Evolutionary conservation across 2,329 filamentous ascomycete species (phyloP).

Genomic region (Dactylellina drechsleri): DNA sequence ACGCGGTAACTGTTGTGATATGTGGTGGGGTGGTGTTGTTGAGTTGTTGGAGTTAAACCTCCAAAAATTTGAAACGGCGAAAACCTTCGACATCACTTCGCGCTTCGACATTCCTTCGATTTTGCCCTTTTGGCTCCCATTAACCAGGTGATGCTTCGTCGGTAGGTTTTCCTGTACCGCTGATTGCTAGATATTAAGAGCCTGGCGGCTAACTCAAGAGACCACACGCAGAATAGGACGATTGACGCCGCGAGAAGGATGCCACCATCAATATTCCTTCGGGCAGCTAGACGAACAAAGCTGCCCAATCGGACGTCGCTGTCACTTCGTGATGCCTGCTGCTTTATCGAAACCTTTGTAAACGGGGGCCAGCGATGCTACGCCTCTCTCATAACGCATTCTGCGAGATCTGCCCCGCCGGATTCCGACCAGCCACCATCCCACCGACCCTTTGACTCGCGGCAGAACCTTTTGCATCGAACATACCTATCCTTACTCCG

Average conservation of each 20-base stretch:
- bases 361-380: constrained; percentile 47
- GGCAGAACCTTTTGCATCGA: constrained; percentile 88
- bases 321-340: constrained; percentile 49
- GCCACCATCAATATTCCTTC: constrained; percentile 42
- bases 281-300: constrained; percentile 35
- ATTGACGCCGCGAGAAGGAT: constrained; percentile 6
- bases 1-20: constrained; percentile 16
- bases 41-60: constrained; percentile 54
- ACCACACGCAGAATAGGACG: background rate
- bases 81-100: constrained; percentile 22
- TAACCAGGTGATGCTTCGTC: constrained; percentile 6
- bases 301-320: constrained; percentile 41
- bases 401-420: constrained; percentile 35
- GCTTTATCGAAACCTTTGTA: constrained; percentile 50
- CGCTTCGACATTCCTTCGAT: background rate
- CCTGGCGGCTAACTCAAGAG: background rate
- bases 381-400: constrained; percentile 34
- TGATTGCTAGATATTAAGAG: background rate
- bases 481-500: constrained; percentile 89
- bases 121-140: constrained; percentile 38
- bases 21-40: constrained; percentile 50
- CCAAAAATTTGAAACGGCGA: constrained; percentile 39
- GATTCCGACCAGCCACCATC: constrained; percentile 76
- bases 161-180: constrained; percentile 6
- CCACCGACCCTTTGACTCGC: constrained; percentile 83